Conservation (phyloP, 75 land plant species). For the Larix kaempferi region DNA sequence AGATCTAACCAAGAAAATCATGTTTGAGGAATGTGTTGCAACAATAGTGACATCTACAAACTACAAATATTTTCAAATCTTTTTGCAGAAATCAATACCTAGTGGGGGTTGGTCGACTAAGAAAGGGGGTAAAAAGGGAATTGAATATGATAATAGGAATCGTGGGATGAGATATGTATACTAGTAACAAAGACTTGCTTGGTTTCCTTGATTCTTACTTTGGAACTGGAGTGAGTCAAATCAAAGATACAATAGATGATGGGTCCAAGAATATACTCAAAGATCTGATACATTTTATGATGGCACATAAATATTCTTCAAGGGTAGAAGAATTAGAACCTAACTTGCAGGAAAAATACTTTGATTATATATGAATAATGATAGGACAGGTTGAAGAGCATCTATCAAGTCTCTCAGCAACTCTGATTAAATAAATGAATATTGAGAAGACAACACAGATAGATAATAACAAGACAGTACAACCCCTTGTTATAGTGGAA, state of each 20-base stretch:
- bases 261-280: conserved; percentile 51
- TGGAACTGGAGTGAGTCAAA: conserved; percentile 65
- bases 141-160: not conserved
- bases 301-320: conserved; percentile 51
- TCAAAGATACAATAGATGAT: conserved; percentile 73
- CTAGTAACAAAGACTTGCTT: conserved; percentile 49
- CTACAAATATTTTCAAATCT: conserved; percentile 17
- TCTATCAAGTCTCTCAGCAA: conserved; percentile 40
- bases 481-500: conserved; percentile 55
- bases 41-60: conserved; percentile 20
- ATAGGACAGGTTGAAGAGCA: conserved; percentile 40
- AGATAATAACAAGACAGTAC: not conserved
- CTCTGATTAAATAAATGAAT: conserved; percentile 15
- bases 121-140: conserved; percentile 8
- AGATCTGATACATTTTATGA: conserved; percentile 69
- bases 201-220: conserved; percentile 56
- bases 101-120: conserved; percentile 61
- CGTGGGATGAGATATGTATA: not conserved
- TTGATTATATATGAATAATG: conserved; percentile 54
- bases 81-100: conserved; percentile 17
- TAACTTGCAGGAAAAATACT: conserved; percentile 74
- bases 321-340: conserved; percentile 76
- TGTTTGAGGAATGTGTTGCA: conserved; percentile 29
- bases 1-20: conserved; percentile 31
- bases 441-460: conserved; percentile 8